phyloP scores from a whole-genome alignment of 805 yeast genomes.

The Komagataella pastoris region DNA sequence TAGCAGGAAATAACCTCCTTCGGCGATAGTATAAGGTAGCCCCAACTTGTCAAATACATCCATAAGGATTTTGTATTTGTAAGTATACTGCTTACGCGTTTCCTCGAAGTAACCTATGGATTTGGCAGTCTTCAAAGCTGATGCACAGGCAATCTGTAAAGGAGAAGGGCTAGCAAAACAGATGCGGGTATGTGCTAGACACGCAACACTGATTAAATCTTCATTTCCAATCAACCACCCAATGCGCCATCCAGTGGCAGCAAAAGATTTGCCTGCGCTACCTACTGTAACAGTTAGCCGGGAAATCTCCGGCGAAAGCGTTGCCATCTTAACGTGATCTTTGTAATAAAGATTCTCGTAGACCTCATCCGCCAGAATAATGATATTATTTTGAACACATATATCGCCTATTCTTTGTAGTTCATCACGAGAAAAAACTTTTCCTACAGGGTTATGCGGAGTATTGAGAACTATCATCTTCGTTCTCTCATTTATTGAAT shows the following conservation, averaged over 20 bases:
- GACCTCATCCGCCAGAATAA: constrained; percentile 86
- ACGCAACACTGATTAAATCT: constrained; percentile 67
- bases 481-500: constrained; percentile 61
- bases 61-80: constrained; percentile 64
- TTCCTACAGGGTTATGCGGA: constrained; percentile 96
- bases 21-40: constrained; percentile 81
- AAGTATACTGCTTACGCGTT: constrained; percentile 54
- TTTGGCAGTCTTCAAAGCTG: constrained; percentile 53
- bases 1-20: constrained; percentile 86
- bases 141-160: constrained; percentile 82
- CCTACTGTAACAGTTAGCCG: constrained; percentile 82
- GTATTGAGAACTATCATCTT: constrained; percentile 81
- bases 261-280: constrained; percentile 94
- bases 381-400: constrained; percentile 74
- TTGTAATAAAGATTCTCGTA: constrained; percentile 80
- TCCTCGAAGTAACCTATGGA: constrained; percentile 52
- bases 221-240: constrained; percentile 91
- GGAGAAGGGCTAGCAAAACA: constrained; percentile 89
- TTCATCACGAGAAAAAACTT: constrained; percentile 70
- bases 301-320: constrained; percentile 65
- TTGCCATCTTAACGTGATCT: constrained; percentile 71
- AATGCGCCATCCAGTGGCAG: constrained; percentile 98
- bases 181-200: constrained; percentile 88
- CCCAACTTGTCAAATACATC: constrained; percentile 75
- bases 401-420: constrained; percentile 62